Evolutionary conservation across 805 yeast genomes (phyloP).

Genomic region (Schwanniomyces polymorphus): DNA sequence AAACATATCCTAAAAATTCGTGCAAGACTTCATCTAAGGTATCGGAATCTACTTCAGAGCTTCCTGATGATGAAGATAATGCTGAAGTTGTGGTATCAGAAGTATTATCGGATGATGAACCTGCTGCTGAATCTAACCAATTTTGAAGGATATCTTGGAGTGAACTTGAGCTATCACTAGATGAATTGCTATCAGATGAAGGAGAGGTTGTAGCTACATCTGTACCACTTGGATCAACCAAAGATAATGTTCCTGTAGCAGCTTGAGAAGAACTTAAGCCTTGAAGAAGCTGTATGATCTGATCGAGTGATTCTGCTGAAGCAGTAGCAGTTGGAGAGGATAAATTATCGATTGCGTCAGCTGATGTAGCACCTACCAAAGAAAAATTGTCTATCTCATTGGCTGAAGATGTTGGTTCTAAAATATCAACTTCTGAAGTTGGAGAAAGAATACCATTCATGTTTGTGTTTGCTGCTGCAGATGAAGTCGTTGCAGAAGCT

Average conservation of each 20-base stretch:
- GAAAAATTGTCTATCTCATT: background rate
- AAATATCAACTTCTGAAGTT: background rate
- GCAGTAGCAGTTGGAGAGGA: background rate
- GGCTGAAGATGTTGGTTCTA: background rate
- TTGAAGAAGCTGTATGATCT: background rate
- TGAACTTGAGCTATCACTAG: background rate
- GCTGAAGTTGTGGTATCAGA: constrained; percentile 1
- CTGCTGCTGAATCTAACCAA: background rate
- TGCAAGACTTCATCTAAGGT: constrained; percentile 5
- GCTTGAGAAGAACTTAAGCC: background rate
- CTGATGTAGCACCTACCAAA: too few species aligned
- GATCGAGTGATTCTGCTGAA: background rate
- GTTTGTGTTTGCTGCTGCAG: background rate
- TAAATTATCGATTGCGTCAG: background rate
- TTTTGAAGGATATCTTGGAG: constrained; percentile 4
- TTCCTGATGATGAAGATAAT: background rate
- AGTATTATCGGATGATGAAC: background rate
- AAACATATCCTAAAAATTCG: background rate
- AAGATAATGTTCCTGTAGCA: background rate
- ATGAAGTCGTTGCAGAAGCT: background rate
- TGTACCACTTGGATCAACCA: background rate
- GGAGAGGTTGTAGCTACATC: background rate
- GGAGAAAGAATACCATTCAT: background rate
- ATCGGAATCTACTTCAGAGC: background rate
- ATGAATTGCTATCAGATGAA: background rate